Evolutionary conservation across 140 eudicot genomes (phyloP).

Genomic region (Stevia rebaudiana): DNA sequence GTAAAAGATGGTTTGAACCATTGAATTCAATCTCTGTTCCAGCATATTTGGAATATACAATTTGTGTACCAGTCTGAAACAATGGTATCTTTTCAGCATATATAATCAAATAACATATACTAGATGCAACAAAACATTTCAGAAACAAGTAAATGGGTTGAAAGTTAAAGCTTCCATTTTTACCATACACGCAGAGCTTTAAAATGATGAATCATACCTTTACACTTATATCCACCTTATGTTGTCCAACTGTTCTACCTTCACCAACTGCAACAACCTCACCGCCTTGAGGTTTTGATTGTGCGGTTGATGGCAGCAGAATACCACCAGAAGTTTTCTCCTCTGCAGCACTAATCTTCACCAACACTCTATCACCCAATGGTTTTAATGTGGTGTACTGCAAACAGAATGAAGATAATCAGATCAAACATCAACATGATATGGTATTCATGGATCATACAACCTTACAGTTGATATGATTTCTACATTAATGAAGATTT

Average conservation of each 20-base stretch:
- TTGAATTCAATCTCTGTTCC: conserved; percentile 74
- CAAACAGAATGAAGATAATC: background rate
- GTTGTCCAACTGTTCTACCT: conserved; percentile 56
- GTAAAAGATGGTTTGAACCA: conserved; percentile 61
- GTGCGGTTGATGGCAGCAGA: conserved; percentile 64
- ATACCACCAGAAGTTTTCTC: conserved; percentile 76
- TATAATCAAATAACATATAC: background rate
- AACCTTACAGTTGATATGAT: background rate
- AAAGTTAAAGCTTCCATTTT: background rate
- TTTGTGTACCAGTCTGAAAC: conserved; percentile 55
- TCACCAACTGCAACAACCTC: conserved; percentile 88
- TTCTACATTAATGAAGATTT: background rate
- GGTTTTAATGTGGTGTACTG: conserved; percentile 79
- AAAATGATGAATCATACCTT: conserved; percentile 1
- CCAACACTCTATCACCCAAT: conserved; percentile 68
- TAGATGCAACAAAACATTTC: background rate
- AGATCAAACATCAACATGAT: background rate
- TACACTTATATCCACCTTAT: conserved; percentile 9
- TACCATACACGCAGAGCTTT: background rate
- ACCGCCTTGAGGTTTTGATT: conserved; percentile 78
- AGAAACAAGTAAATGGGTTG: too few relatives aligned
- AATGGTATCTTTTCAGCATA: background rate
- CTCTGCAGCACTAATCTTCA: conserved; percentile 61
- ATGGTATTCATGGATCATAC: background rate
- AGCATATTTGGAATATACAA: conserved; percentile 76